Percentiles rank a stretch among this genome's conserved stretches.
These are phyloP conservation scores for Erysiphe neolycopersici DNA, from an alignment of 2,329 filamentous ascomycete genomes.

Conservation along the genomic window DNA sequence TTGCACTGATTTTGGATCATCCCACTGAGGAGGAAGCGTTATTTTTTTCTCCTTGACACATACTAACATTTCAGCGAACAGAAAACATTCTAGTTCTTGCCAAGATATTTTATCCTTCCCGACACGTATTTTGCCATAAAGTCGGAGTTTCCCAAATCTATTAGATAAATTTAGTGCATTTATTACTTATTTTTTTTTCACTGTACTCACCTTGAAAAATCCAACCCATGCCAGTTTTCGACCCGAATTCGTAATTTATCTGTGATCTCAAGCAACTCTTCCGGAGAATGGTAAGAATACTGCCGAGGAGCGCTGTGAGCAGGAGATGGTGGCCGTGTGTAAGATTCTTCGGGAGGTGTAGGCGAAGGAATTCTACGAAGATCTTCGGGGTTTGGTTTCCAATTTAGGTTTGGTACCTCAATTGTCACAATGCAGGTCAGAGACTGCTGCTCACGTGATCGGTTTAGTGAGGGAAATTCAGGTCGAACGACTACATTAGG, in stretches of 20 bases:
- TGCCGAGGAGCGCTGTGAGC: constrained; percentile 24
- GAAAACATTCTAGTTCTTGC: constrained; percentile 92
- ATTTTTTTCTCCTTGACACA: constrained; percentile 94
- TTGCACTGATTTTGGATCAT: constrained; percentile 26
- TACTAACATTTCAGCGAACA: constrained; percentile 97
- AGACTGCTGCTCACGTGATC: constrained; percentile 81
- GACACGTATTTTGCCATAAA: constrained; percentile 74
- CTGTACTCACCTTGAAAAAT: constrained; percentile 43
- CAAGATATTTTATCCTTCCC: constrained; percentile 91
- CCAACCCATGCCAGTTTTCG: constrained; percentile 93
- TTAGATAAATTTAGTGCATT: background rate
- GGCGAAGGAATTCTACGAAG: constrained; percentile 26
- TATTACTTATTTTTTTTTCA: background rate
- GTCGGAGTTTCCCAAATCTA: constrained; percentile 70
- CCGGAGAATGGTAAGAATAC: constrained; percentile 46
- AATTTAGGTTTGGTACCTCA: constrained; percentile 79
- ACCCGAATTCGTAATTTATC: constrained; percentile 67
- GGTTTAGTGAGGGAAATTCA: constrained; percentile 82
- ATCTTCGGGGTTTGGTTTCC: constrained; percentile 66
- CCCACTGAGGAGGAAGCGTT: constrained; percentile 34
- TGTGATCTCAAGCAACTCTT: constrained; percentile 60
- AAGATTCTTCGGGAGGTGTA: constrained; percentile 24
- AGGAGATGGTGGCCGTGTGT: constrained; percentile 32
- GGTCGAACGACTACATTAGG: constrained; percentile 86
- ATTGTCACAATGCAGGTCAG: constrained; percentile 84